Conservation (phyloP, 225 moss, liverwort and hornwort genomes). For the Rhytidiadelphus loreus region DNA sequence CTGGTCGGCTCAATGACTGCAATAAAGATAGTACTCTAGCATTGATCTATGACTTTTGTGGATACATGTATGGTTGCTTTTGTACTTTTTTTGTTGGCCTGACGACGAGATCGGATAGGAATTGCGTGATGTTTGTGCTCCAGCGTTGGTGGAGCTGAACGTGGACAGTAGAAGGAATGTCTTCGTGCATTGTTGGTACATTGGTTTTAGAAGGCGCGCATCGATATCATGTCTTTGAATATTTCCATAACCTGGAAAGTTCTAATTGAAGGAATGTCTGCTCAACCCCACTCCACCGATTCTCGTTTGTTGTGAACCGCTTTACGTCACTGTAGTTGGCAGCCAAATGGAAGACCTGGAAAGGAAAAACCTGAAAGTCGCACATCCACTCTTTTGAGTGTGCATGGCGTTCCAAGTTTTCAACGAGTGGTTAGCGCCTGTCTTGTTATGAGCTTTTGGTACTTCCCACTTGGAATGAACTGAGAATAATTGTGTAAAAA, state of each 20-base stretch:
- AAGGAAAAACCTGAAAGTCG: background rate
- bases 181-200: background rate
- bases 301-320: background rate
- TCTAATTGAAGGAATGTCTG: background rate
- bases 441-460: background rate
- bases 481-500: background rate
- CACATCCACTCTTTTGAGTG: too few species aligned
- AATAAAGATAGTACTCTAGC: background rate
- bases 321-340: background rate
- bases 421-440: background rate
- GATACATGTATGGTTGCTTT: too few species aligned
- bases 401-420: background rate
- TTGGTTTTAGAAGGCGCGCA: too few species aligned
- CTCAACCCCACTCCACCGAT: background rate
- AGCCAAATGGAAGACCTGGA: background rate
- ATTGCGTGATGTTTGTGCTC: background rate
- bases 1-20: background rate
- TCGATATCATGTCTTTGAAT: background rate
- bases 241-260: background rate
- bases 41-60: background rate
- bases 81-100: too few species aligned
- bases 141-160: background rate
- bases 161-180: background rate
- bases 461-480: background rate
- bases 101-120: background rate